A percentile compares a stretch with the other conserved stretches of the same genome.
These are phyloP conservation scores for Lotus japonicus DNA, from an alignment of 306 rosid species.

Conservation along the genomic window DNA sequence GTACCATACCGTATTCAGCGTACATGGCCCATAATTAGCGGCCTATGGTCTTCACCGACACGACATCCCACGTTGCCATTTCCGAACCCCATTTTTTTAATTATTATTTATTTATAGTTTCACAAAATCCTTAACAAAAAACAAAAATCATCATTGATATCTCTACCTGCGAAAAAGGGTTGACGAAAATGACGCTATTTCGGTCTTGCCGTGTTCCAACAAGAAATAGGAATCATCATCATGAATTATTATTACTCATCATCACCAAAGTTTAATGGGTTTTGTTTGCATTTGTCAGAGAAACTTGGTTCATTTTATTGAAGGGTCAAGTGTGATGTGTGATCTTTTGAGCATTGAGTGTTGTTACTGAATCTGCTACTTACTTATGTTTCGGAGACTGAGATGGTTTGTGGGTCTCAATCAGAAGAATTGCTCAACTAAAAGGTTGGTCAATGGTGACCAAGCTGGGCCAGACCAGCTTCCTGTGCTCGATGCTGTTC, in stretches of 20 bases:
- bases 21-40: slow-evolving; percentile 13
- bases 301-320: slow-evolving; percentile 23
- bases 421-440: slow-evolving; percentile 51
- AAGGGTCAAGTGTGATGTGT: slow-evolving; percentile 41
- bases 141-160: not conserved
- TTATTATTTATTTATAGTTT: not conserved
- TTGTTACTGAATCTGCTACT: not conserved
- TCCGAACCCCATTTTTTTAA: not conserved
- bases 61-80: slow-evolving; percentile 24
- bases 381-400: slow-evolving; percentile 66
- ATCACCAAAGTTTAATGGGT: slow-evolving; percentile 26
- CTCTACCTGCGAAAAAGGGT: slow-evolving; percentile 19
- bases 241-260: slow-evolving; percentile 13
- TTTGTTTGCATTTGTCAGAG: slow-evolving; percentile 17
- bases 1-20: not conserved
- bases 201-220: slow-evolving; percentile 6
- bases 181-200: slow-evolving; percentile 21
- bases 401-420: slow-evolving; percentile 69
- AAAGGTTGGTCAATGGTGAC: slow-evolving; percentile 60
- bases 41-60: slow-evolving; percentile 18
- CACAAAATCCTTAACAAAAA: not conserved
- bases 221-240: not conserved
- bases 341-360: slow-evolving; percentile 20
- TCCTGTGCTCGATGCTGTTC: slow-evolving; percentile 60
- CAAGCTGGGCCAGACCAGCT: slow-evolving; percentile 45